phyloP scores from a whole-genome alignment of 108 stramenopile species.

The Chaetoceros muelleri region DNA sequence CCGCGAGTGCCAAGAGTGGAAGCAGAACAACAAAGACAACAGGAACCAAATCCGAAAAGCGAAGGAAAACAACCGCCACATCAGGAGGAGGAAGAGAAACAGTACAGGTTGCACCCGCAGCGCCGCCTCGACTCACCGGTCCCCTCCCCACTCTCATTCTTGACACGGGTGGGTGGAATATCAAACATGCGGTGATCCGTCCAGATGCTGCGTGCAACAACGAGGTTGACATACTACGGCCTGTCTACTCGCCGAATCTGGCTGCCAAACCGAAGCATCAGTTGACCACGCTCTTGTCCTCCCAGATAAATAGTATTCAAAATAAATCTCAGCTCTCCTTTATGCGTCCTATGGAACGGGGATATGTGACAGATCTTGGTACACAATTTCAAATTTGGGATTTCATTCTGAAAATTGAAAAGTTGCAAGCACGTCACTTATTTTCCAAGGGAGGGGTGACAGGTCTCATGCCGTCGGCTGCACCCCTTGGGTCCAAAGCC shows the following conservation, averaged over 20 bases:
- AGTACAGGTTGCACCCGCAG: no score
- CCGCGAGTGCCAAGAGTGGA: no score
- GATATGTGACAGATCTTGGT: conserved; percentile 49
- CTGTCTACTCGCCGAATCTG: conserved; percentile 39
- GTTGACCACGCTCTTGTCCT: conserved; percentile 53
- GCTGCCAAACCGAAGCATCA: conserved; percentile 75
- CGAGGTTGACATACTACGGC: background rate
- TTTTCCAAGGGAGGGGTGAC: background rate
- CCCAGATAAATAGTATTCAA: conserved; percentile 53
- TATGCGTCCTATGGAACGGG: conserved; percentile 54
- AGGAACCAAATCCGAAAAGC: no score
- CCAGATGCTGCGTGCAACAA: background rate
- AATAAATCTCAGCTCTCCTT: conserved; percentile 49
- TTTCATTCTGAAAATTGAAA: conserved; percentile 31
- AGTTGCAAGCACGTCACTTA: background rate
- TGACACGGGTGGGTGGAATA: background rate
- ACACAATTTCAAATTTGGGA: conserved; percentile 77
- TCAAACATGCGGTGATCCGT: background rate
- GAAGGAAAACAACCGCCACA: no score
- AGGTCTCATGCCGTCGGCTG: background rate
- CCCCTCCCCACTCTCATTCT: background rate
- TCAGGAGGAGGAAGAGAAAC: no score
- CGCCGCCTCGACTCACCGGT: background rate
- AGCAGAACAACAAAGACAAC: no score
- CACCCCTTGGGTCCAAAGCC: background rate